phyloP scores from a whole-genome alignment of 2,329 filamentous ascomycete species.

The Beauveria varroae region DNA sequence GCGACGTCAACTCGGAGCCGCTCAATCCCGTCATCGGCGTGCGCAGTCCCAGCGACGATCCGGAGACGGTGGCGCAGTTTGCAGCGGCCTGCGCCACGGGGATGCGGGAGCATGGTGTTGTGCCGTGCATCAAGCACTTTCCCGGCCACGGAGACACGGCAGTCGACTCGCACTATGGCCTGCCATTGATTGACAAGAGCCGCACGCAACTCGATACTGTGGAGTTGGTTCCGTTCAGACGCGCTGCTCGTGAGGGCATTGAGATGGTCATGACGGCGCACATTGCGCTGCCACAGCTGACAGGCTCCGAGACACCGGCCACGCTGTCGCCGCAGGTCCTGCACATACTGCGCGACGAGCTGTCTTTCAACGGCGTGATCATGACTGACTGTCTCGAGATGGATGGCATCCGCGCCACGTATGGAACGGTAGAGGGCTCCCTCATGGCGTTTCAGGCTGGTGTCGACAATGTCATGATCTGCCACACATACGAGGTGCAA shows the following conservation, averaged over 20 bases:
- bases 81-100: constrained; percentile 17
- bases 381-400: constrained; percentile 22
- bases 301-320: constrained; percentile 15
- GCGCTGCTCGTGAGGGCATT: constrained; percentile 16
- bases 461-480: constrained; percentile 22
- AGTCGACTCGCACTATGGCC: constrained; percentile 21
- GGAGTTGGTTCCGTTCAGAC: constrained; percentile 19
- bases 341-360: constrained; percentile 17
- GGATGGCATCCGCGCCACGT: constrained; percentile 19
- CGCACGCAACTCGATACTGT: constrained; percentile 16
- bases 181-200: constrained; percentile 19
- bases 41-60: constrained; percentile 20
- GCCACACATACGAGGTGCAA: constrained; percentile 20
- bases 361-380: constrained; percentile 17
- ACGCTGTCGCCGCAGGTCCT: constrained; percentile 19
- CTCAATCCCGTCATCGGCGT: constrained; percentile 21
- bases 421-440: constrained; percentile 18
- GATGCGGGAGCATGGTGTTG: constrained; percentile 15
- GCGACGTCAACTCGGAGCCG: constrained; percentile 20
- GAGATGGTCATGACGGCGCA: constrained; percentile 24
- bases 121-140: constrained; percentile 22
- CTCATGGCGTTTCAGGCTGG: constrained; percentile 20
- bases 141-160: constrained; percentile 21
- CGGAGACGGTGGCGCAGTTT: constrained; percentile 15
- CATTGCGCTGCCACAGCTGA: constrained; percentile 19